Percentiles rank a stretch among this genome's conserved stretches.
Evolutionary conservation across 768 basidiomycete genomes (phyloP).

Genomic region (Tulasnella sp.): DNA sequence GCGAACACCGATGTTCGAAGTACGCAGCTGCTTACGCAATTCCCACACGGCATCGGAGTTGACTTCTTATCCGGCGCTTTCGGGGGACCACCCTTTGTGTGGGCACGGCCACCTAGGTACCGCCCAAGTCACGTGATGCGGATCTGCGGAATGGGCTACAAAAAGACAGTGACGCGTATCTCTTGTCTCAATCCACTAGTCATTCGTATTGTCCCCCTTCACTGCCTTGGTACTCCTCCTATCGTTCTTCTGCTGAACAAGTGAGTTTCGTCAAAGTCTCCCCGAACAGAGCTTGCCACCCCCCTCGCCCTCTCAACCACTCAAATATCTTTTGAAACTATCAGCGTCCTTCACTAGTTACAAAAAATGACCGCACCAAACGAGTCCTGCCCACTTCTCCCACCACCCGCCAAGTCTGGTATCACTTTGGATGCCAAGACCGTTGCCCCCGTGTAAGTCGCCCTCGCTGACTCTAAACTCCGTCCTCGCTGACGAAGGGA

Average conservation of each 20-base stretch:
- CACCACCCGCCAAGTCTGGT: not conserved
- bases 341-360: no score
- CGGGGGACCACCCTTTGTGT: not conserved
- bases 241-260: not conserved
- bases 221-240: not conserved
- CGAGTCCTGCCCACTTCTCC: not conserved
- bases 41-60: not conserved
- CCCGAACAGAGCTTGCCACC: not conserved
- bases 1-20: not conserved
- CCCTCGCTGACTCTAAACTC: no score
- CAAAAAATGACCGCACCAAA: not conserved
- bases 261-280: not conserved
- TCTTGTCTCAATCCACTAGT: not conserved
- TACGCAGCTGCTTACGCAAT: not conserved
- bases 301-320: not conserved
- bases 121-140: not conserved
- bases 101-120: not conserved
- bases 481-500: no score
- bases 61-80: not conserved
- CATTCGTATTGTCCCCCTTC: not conserved
- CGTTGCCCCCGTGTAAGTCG: not conserved
- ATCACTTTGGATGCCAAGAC: not conserved
- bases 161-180: not conserved
- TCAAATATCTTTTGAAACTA: no score
- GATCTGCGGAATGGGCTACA: constrained; percentile 5